These are phyloP conservation scores for Fraxinus platypoda DNA, from an alignment of 305 asterid species.

Conservation along the genomic window DNA sequence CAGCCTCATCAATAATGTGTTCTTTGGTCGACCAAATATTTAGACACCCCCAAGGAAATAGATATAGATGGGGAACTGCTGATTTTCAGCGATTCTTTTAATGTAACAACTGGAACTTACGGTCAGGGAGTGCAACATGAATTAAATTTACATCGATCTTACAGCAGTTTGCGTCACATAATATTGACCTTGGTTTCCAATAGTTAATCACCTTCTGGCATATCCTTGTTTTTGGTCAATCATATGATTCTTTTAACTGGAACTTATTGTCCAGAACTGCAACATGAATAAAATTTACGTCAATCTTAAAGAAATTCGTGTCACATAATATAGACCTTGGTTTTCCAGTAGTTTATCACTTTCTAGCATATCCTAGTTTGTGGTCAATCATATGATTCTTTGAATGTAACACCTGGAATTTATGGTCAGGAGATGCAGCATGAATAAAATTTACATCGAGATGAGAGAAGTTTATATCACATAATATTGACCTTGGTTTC, in stretches of 20 bases:
- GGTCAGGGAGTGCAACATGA: neutral
- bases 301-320: neutral
- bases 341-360: neutral
- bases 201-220: neutral
- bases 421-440: neutral
- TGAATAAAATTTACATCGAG: neutral
- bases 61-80: neutral
- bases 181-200: neutral
- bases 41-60: neutral
- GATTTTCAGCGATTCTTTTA: neutral
- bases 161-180: constrained; percentile 1
- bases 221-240: neutral
- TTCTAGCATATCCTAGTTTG: neutral
- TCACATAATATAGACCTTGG: neutral
- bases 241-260: neutral
- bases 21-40: neutral
- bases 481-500: neutral
- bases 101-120: neutral
- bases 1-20: neutral
- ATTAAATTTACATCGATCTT: neutral
- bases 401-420: constrained; percentile 2
- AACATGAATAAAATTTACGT: neutral
- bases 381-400: neutral
- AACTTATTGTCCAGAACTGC: neutral
- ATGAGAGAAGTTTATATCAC: constrained; percentile 2